Conservation (phyloP, 225 moss, liverwort and hornwort genomes). For the Bryum argenteum region DNA sequence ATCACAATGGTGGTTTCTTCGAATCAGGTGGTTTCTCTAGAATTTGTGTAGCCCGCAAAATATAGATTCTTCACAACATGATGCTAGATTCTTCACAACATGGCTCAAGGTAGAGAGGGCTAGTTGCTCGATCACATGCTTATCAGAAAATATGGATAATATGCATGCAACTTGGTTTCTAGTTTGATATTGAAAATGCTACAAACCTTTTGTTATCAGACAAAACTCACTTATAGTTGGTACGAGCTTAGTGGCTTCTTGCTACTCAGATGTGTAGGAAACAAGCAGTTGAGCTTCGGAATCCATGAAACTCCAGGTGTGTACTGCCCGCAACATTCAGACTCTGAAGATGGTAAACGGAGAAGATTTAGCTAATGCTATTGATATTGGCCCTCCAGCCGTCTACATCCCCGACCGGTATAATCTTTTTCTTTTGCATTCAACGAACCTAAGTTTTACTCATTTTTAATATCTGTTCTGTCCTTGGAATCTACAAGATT, state of each 20-base stretch:
- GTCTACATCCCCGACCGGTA: slow-evolving; percentile 84
- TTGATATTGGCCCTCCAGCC: slow-evolving; percentile 80
- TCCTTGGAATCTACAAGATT: neutral
- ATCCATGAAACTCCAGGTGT: slow-evolving; percentile 67
- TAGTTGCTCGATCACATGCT: no score
- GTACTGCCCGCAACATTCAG: slow-evolving; percentile 68
- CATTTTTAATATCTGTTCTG: neutral
- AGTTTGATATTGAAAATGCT: no score
- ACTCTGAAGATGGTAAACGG: slow-evolving; percentile 68
- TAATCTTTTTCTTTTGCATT: slow-evolving; percentile 2
- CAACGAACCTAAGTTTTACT: neutral
- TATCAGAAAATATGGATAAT: no score
- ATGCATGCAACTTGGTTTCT: no score
- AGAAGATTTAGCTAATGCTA: slow-evolving; percentile 76
- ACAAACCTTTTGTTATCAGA: no score
- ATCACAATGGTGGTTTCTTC: slow-evolving; percentile 17
- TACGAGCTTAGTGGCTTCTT: neutral
- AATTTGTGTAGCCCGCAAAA: neutral
- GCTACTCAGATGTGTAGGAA: neutral
- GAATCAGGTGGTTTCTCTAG: slow-evolving; percentile 1
- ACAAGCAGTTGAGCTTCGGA: slow-evolving; percentile 21
- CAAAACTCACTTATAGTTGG: no score
- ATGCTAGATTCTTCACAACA: no score
- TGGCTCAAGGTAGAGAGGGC: neutral
- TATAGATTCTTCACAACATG: neutral